phyloP scores from a whole-genome alignment of 2,329 filamentous ascomycete genomes.

The Aotearoamyces nothofagi region DNA sequence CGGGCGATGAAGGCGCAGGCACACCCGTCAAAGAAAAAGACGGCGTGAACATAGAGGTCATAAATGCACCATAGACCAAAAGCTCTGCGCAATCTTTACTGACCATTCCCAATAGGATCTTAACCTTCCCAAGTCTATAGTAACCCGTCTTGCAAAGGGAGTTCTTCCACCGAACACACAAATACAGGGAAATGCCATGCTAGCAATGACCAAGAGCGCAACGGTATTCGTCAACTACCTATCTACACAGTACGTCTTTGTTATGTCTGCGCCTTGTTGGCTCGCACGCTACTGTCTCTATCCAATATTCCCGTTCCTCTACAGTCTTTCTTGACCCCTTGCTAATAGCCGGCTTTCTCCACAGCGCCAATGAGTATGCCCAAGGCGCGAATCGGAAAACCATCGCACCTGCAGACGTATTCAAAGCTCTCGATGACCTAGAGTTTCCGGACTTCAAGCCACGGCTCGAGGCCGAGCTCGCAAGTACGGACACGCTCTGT shows the following conservation, averaged over 20 bases:
- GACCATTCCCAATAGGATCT: constrained; percentile 40
- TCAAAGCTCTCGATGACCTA: constrained; percentile 53
- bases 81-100: background rate
- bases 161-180: constrained; percentile 69
- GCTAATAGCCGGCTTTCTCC: background rate
- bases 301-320: too few species aligned
- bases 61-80: background rate
- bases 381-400: constrained; percentile 57
- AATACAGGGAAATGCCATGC: constrained; percentile 67
- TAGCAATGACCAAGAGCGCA: constrained; percentile 67
- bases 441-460: constrained; percentile 60
- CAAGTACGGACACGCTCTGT: constrained; percentile 41
- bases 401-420: constrained; percentile 60
- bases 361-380: constrained; percentile 52
- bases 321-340: background rate
- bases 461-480: constrained; percentile 59
- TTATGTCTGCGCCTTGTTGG: too few species aligned
- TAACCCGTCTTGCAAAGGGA: constrained; percentile 65
- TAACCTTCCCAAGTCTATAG: constrained; percentile 65
- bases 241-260: constrained; percentile 50
- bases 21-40: background rate
- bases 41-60: constrained; percentile 2
- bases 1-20: constrained; percentile 1
- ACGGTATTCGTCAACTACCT: constrained; percentile 76
- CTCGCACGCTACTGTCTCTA: too few species aligned